Conservation (phyloP, 2,329 filamentous ascomycete genomes). For the Beauveria pseudobassiana region DNA sequence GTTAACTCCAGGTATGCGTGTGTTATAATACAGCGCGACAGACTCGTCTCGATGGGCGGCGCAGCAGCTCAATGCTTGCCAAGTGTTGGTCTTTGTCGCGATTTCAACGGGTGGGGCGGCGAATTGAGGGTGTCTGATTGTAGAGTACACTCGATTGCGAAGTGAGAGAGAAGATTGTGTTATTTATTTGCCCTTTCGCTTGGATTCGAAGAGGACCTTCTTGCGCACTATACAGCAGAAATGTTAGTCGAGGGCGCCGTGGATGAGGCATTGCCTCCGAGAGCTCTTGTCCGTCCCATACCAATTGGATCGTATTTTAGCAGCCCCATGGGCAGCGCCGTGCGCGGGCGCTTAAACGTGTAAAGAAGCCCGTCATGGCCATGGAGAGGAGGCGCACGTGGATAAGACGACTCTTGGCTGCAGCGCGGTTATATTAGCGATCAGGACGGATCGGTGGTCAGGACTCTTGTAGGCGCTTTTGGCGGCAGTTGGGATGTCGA, state of each 20-base stretch:
- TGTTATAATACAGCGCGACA: conserved; percentile 11
- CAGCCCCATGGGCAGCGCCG: conserved; percentile 83
- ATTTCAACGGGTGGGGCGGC: background rate
- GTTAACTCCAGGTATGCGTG: conserved; percentile 12
- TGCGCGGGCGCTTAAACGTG: conserved; percentile 76
- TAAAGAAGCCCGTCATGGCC: conserved; percentile 98
- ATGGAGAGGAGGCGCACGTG: conserved; percentile 93
- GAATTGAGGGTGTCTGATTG: background rate
- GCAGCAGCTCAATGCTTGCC: background rate
- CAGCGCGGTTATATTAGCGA: background rate
- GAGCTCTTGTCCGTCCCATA: conserved; percentile 32
- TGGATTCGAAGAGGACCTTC: conserved; percentile 92
- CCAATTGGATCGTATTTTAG: conserved; percentile 97
- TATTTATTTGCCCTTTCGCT: conserved; percentile 60
- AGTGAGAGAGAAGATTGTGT: background rate
- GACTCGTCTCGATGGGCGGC: background rate
- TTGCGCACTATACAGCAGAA: conserved; percentile 61
- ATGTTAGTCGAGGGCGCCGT: background rate
- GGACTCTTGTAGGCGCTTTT: background rate
- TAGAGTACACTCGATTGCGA: background rate
- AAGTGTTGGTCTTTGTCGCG: background rate
- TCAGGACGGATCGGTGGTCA: background rate
- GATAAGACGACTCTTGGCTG: conserved; percentile 84
- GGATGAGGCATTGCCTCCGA: background rate
- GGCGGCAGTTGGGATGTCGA: background rate